Evolutionary conservation across 768 basidiomycete genomes (phyloP), one percentile per base, ranked within the genome.

Genomic region (Tricholomella constricta): DNA sequence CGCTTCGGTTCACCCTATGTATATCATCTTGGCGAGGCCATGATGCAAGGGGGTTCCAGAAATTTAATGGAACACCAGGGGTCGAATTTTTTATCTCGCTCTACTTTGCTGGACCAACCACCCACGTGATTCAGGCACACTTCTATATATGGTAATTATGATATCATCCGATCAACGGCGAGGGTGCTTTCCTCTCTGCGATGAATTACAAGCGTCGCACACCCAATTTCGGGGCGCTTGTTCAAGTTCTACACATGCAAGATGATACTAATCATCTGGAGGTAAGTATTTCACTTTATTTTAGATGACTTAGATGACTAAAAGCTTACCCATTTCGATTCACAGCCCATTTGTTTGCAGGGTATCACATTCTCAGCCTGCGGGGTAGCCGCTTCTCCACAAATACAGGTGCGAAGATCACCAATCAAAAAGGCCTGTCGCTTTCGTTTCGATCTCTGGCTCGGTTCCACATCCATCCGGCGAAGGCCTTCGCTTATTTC

Each of bases 51-150:
- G 43, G 10, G 43, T 45, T 14, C 27, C 43, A n/a, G 43, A 22
- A 6, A 11, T 6, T 45, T 22, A 45, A 29, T 27, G 12, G 14
- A 12, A 9, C 6, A 26, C 26, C 22, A 14, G 26, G 43, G 43
- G 43, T 45, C 43, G 43, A 20, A 45, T 17, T 17, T 45, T 9
- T 45, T 22, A 17, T 23, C 19, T 45, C 43, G 27, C 26, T 12
- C 43, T n/a, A n/a, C 15, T 15, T 5, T 10, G 5, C 8, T 6
- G 43, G 43, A 45, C 43, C 27, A 45, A 45, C 43, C 27, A 26
- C 26, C 43, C 27, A 45, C 43, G 43, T 25, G 27, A 45, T n/a
- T 45, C 43, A 45, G 43, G 43, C 43, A 45, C 43, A 45, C 27
- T 3, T 45, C 26, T 26, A 25, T 45, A 45, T 45, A 25, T 25